Percentiles rank a stretch among this genome's conserved stretches.
These are phyloP conservation scores for Microbotryomycetes sp. DNA, from an alignment of 1,284 basidiomycete genomes.

Conservation along the genomic window DNA sequence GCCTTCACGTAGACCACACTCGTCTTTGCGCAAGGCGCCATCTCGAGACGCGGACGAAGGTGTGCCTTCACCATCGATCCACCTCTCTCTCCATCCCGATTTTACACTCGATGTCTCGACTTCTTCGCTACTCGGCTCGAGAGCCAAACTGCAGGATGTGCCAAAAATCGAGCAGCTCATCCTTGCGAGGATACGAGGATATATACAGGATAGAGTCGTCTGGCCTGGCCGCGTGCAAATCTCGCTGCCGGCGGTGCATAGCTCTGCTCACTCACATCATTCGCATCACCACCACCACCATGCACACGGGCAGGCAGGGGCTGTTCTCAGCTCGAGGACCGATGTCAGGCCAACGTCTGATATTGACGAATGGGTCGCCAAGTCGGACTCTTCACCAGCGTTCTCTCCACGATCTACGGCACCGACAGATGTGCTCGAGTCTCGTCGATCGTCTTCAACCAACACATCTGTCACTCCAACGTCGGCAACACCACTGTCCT, in stretches of 20 bases:
- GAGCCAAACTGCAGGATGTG: slow-evolving; percentile 53
- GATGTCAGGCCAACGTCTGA: background rate
- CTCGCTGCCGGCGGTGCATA: slow-evolving; percentile 7
- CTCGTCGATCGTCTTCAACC: background rate
- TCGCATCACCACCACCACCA: slow-evolving; percentile 1
- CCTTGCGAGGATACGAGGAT: slow-evolving; percentile 46
- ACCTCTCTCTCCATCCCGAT: slow-evolving; percentile 50
- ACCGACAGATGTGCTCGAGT: background rate
- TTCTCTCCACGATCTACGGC: background rate
- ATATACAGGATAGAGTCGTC: slow-evolving; percentile 39
- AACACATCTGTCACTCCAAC: slow-evolving; percentile 2
- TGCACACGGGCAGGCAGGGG: background rate
- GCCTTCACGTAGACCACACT: background rate
- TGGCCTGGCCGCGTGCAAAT: slow-evolving; percentile 30
- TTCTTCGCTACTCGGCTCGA: slow-evolving; percentile 48
- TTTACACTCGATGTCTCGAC: slow-evolving; percentile 50
- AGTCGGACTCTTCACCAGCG: background rate
- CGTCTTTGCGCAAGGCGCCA: slow-evolving; percentile 16
- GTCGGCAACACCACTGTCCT: background rate
- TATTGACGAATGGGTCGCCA: background rate
- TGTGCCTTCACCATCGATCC: slow-evolving; percentile 41
- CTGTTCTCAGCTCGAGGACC: background rate
- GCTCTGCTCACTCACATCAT: background rate
- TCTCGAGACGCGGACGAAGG: slow-evolving; percentile 5
- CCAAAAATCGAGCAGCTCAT: slow-evolving; percentile 55